Evolutionary conservation across 2,329 filamentous ascomycete species (phyloP).

Genomic region (Aspergillus sp.): DNA sequence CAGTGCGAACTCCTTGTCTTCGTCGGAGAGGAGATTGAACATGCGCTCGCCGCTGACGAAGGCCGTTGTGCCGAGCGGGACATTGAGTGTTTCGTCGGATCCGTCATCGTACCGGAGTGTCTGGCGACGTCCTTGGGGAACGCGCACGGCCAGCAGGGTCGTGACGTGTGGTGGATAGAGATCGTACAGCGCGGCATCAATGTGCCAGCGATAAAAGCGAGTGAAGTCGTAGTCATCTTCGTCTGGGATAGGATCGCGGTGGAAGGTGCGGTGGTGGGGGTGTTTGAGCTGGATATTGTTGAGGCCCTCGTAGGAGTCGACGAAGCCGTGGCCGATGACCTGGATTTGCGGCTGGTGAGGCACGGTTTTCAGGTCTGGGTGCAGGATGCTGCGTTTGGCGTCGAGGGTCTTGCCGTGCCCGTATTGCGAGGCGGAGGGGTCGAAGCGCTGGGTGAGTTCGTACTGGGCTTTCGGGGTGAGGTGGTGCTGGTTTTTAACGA

Average conservation of each 20-base stretch:
- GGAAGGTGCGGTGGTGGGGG: conserved; percentile 76
- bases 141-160: conserved; percentile 69
- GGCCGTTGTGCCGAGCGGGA: conserved; percentile 73
- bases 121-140: conserved; percentile 66
- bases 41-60: conserved; percentile 71
- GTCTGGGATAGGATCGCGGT: conserved; percentile 63
- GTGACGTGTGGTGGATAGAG: conserved; percentile 74
- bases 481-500: conserved; percentile 67
- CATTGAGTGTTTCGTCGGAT: conserved; percentile 62
- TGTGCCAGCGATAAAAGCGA: conserved; percentile 75
- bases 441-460: conserved; percentile 71
- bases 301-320: conserved; percentile 69
- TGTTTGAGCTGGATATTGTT: conserved; percentile 67
- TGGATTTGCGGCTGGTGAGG: conserved; percentile 78
- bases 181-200: conserved; percentile 74
- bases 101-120: conserved; percentile 73
- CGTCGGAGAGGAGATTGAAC: conserved; percentile 65
- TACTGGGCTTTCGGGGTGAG: conserved; percentile 71
- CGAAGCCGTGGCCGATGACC: conserved; percentile 73
- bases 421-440: conserved; percentile 64
- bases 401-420: conserved; percentile 76
- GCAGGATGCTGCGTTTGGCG: conserved; percentile 64
- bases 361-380: conserved; percentile 77
- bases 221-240: conserved; percentile 59
- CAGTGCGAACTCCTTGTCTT: conserved; percentile 67